These are phyloP conservation scores for Graphiopsis chlorocephala DNA, from an alignment of 2,329 filamentous ascomycete genomes.

Conservation along the genomic window DNA sequence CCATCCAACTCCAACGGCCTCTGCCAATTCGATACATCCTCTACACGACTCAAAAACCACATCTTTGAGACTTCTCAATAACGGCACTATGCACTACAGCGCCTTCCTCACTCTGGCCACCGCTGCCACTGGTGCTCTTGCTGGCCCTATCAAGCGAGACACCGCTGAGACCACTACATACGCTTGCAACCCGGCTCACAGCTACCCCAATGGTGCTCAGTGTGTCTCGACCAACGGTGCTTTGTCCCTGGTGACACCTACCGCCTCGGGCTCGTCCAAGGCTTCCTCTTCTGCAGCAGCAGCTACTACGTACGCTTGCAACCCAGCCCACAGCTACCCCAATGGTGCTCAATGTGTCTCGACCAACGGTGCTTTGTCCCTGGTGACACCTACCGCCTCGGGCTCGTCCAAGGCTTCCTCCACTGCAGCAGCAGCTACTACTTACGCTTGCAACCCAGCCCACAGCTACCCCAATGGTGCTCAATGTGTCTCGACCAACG, in stretches of 20 bases:
- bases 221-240: conserved; percentile 23
- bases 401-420: conserved; percentile 12
- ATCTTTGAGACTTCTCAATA: not conserved
- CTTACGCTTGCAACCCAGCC: conserved; percentile 26
- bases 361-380: too few relatives aligned
- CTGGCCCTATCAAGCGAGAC: not conserved
- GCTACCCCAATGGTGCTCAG: conserved; percentile 22
- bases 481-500: too few relatives aligned
- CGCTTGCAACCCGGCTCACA: conserved; percentile 26
- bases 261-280: not conserved
- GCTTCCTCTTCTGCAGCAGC: not conserved
- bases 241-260: conserved; percentile 21
- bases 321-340: conserved; percentile 25
- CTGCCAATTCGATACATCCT: not conserved
- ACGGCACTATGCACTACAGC: not conserved
- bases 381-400: conserved; percentile 1
- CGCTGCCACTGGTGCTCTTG: conserved; percentile 8
- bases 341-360: too few relatives aligned
- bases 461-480: conserved; percentile 26
- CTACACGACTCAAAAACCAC: not conserved
- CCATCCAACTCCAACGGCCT: not conserved
- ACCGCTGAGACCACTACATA: conserved; percentile 16
- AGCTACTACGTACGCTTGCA: conserved; percentile 21
- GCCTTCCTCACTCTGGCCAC: conserved; percentile 4
- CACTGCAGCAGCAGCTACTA: too few relatives aligned